Conservation (phyloP, 2,329 filamentous ascomycete species). For the Metarhizium brunneum region DNA sequence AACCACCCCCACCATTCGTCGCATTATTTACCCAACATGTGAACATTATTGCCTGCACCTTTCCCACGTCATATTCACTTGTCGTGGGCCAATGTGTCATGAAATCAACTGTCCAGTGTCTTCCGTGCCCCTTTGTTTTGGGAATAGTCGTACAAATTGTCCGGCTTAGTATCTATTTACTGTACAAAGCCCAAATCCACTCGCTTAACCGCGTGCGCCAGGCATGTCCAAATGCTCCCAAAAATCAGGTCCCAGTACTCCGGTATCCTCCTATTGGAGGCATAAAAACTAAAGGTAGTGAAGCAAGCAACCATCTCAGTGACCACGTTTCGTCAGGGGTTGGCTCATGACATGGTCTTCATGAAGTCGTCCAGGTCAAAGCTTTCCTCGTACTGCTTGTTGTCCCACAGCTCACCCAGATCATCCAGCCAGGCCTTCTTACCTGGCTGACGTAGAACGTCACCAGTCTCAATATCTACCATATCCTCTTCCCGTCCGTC, state of each 20-base stretch:
- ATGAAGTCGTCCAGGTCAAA: slow-evolving; percentile 94
- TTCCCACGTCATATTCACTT: not conserved
- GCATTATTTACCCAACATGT: not conserved
- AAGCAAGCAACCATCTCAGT: not conserved
- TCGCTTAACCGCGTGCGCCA: not conserved
- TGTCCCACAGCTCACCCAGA: slow-evolving; percentile 92
- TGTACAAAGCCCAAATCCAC: slow-evolving; percentile 1
- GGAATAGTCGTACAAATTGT: slow-evolving; percentile 3
- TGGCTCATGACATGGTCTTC: slow-evolving; percentile 68
- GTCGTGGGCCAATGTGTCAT: no score
- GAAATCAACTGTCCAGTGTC: no score
- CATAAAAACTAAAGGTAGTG: not conserved
- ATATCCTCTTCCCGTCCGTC: slow-evolving; percentile 71
- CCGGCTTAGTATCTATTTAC: not conserved
- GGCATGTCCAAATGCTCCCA: slow-evolving; percentile 2
- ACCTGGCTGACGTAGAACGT: slow-evolving; percentile 87
- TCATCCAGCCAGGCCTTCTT: slow-evolving; percentile 96
- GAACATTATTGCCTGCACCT: not conserved
- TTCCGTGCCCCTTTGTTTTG: not conserved
- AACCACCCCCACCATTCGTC: not conserved
- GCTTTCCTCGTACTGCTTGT: slow-evolving; percentile 95
- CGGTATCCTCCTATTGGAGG: not conserved
- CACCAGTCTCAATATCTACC: slow-evolving; percentile 85
- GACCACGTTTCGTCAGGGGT: not conserved
- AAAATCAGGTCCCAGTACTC: not conserved